Evolutionary conservation across 306 rosid species (phyloP).

Genomic region (Lathyrus aphaca): DNA sequence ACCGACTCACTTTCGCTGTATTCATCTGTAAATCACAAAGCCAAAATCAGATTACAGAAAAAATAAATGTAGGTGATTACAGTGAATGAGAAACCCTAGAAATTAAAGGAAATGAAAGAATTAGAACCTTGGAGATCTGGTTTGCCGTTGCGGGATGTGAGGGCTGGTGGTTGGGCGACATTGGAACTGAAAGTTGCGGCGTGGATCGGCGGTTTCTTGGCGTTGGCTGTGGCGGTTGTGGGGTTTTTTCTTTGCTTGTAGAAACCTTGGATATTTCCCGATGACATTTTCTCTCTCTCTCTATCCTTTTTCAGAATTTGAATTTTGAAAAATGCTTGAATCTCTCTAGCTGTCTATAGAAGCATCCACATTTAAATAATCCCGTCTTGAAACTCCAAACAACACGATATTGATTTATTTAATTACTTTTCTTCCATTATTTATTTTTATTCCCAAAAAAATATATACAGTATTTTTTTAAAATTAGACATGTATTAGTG

Average conservation of each 20-base stretch:
- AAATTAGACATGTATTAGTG: no score
- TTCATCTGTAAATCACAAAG: slow-evolving; percentile 53
- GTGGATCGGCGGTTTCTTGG: slow-evolving; percentile 40
- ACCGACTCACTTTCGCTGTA: slow-evolving; percentile 49
- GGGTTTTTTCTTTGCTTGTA: slow-evolving; percentile 59
- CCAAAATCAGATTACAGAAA: background rate
- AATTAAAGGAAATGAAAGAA: background rate
- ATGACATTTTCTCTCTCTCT: slow-evolving; percentile 40
- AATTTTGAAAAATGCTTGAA: slow-evolving; percentile 28
- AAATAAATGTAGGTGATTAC: background rate
- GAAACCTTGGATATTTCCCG: slow-evolving; percentile 57
- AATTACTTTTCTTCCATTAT: no score
- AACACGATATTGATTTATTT: no score
- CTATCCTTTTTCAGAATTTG: slow-evolving; percentile 33
- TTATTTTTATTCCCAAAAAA: no score
- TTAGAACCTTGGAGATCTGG: slow-evolving; percentile 47
- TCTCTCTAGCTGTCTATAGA: no score
- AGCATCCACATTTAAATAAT: no score
- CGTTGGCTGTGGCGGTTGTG: slow-evolving; percentile 5
- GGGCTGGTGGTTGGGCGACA: slow-evolving; percentile 46
- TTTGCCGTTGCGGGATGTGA: slow-evolving; percentile 41
- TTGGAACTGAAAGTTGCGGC: slow-evolving; percentile 45
- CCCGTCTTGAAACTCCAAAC: no score
- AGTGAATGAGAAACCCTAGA: slow-evolving; percentile 18
- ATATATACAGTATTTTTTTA: no score